Percentiles rank a stretch among this genome's conserved stretches.
These are phyloP conservation scores for Hyaloscypha bicolor DNA, from an alignment of 495 filamentous ascomycete genomes.

Conservation along the genomic window DNA sequence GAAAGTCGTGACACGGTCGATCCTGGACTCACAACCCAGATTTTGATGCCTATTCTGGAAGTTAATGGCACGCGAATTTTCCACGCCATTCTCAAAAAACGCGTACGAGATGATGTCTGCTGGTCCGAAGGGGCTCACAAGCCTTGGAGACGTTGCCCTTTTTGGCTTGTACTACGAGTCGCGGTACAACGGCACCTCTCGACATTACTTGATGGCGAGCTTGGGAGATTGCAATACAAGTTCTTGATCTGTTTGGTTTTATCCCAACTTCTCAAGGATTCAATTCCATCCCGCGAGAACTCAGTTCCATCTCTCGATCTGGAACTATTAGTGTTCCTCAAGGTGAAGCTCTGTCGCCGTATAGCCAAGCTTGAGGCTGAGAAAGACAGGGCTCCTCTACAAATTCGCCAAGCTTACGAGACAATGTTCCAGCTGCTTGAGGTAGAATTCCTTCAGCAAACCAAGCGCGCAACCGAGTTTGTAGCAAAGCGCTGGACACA, in stretches of 20 bases:
- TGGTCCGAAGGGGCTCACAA: slow-evolving; percentile 32
- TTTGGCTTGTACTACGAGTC: slow-evolving; percentile 64
- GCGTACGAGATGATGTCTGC: slow-evolving; percentile 51
- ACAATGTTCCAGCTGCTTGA: slow-evolving; percentile 37
- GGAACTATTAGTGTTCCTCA: slow-evolving; percentile 34
- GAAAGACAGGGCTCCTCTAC: slow-evolving; percentile 9
- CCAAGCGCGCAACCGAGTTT: background rate
- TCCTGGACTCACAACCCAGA: slow-evolving; percentile 49
- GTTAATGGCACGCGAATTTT: slow-evolving; percentile 37
- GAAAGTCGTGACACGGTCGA: slow-evolving; percentile 57
- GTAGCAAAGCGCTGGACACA: no score
- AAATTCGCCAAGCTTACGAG: slow-evolving; percentile 32
- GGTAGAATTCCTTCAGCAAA: background rate
- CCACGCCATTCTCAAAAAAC: slow-evolving; percentile 42
- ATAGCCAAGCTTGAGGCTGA: slow-evolving; percentile 60
- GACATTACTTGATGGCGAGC: slow-evolving; percentile 43
- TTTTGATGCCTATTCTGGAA: slow-evolving; percentile 53
- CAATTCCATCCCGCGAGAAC: no score
- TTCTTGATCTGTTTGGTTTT: slow-evolving; percentile 51
- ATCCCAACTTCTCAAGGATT: slow-evolving; percentile 44
- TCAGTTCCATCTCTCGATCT: background rate
- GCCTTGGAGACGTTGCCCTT: slow-evolving; percentile 39
- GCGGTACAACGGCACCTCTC: slow-evolving; percentile 50
- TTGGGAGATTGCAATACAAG: slow-evolving; percentile 60
- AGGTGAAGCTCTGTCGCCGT: slow-evolving; percentile 60